Conservation (phyloP, 306 rosid species). For the Cucumis melo region DNA sequence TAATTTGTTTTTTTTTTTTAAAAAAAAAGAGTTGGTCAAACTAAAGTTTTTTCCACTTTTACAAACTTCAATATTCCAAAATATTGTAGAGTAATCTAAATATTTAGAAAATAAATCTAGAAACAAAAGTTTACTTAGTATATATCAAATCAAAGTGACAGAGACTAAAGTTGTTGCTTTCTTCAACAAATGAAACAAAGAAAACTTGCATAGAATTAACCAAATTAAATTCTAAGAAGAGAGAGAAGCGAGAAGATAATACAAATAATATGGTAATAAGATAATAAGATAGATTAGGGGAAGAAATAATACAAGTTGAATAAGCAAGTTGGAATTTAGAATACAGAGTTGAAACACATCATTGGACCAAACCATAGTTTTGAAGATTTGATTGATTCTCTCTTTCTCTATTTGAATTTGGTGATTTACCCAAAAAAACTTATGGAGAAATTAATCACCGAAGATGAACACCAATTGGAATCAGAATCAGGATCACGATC, state of each 20-base stretch:
- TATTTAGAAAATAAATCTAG: no score
- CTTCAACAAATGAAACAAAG: not conserved
- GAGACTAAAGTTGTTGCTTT: no score
- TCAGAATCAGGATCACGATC: not conserved
- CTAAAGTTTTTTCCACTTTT: no score
- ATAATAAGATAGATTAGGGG: not conserved
- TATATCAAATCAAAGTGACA: no score
- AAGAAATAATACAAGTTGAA: not conserved
- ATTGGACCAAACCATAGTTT: not conserved
- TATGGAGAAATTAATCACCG: not conserved
- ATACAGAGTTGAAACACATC: not conserved
- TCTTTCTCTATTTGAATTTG: not conserved
- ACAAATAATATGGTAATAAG: not conserved
- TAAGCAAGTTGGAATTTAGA: not conserved
- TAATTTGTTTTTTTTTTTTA: no score
- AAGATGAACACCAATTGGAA: not conserved
- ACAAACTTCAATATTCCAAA: no score
- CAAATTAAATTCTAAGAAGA: not conserved
- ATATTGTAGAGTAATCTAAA: no score
- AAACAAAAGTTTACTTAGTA: no score
- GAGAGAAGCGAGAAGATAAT: not conserved
- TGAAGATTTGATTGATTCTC: not conserved
- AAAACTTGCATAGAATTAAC: not conserved
- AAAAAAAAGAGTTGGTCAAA: no score
- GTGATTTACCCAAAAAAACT: not conserved